phyloP scores from a whole-genome alignment of 306 rosid species.

The Carpinus fangiana region DNA sequence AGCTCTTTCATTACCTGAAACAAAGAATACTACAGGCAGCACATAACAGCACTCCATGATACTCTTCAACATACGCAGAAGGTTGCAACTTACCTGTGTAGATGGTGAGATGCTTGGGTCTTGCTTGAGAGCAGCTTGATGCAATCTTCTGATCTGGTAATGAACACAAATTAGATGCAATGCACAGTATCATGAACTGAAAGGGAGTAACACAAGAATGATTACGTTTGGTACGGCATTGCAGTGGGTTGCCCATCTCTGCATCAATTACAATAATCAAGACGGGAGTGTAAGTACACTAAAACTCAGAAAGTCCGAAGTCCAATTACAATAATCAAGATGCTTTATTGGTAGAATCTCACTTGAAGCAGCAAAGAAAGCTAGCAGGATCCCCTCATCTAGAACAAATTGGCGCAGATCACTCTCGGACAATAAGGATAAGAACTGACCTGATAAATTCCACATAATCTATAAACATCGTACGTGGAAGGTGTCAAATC shows the following conservation, averaged over 20 bases:
- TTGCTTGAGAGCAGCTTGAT: constrained; percentile 74
- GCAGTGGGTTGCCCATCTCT: constrained; percentile 58
- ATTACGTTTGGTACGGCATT: constrained; percentile 63
- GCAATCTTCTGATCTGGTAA: constrained; percentile 56
- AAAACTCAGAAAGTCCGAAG: background rate
- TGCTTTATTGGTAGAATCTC: constrained; percentile 32
- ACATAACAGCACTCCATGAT: background rate
- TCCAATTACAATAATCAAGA: background rate
- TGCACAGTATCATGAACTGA: background rate
- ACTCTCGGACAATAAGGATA: constrained; percentile 41
- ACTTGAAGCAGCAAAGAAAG: constrained; percentile 78
- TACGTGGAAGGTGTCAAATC: background rate
- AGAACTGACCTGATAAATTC: constrained; percentile 48
- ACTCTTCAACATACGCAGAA: constrained; percentile 6
- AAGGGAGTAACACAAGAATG: background rate
- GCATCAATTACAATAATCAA: constrained; percentile 32
- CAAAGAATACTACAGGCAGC: background rate
- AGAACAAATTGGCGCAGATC: constrained; percentile 58
- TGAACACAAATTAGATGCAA: constrained; percentile 12
- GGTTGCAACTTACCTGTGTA: constrained; percentile 59
- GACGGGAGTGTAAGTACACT: constrained; percentile 22
- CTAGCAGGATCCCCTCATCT: constrained; percentile 69
- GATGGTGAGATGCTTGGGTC: constrained; percentile 51
- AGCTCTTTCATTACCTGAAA: constrained; percentile 59
- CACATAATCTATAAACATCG: background rate